Evolutionary conservation across 2,329 filamentous ascomycete genomes (phyloP), one percentile per base, ranked within the genome.

Genomic region (Nigrograna mackinnonii): DNA sequence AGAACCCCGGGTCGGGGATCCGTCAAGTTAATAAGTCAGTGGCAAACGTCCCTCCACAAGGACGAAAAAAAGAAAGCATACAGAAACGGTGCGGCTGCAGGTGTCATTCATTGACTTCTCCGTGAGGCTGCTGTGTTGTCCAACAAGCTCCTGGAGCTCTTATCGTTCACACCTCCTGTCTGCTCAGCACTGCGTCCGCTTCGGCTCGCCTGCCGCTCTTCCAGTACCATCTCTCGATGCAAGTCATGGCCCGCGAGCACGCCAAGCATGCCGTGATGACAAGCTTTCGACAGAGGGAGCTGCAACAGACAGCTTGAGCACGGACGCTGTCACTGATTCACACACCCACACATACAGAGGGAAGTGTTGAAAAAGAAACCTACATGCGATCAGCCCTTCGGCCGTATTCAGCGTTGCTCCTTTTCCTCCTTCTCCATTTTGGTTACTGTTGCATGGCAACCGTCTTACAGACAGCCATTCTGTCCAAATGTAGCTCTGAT

Each of bases 221-320:
- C 37, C 37, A 33, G 33, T 46, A 35, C 41, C n/a, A n/a, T n/a
- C n/a, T n/a, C n/a, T n/a, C 40, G 47, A 50, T 59, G 55, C 58
- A 58, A 52, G 52, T 49, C 51, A 52, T 45, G 42, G 43, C 41
- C 47, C 40, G 36, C 45, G 34, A 38, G 58, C 57, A 63, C 59
- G 61, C 62, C 61, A 63, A 64, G 60, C 38, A 53, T 47, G 54
- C 49, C 35, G 50, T 57, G 50, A 59, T 45, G 42, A 47, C 41
- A 50, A 49, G 47, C 52, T 49, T 52, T 50, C 41, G 43, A 50
- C 42, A 49, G n/a, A n/a, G 41, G 13, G 26, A 41, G 41, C 46
- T 54, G 52, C 55, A 22, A 26, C 52, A 45, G 44, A 50, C 16
- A 34, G 31, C n/a, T 26, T 14, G 11, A 37, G 52, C 46, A 52